A percentile compares a stretch with the other conserved stretches of the same genome.
Conservation (phyloP, 345 rosid species). For the Moricandia arvensis region DNA sequence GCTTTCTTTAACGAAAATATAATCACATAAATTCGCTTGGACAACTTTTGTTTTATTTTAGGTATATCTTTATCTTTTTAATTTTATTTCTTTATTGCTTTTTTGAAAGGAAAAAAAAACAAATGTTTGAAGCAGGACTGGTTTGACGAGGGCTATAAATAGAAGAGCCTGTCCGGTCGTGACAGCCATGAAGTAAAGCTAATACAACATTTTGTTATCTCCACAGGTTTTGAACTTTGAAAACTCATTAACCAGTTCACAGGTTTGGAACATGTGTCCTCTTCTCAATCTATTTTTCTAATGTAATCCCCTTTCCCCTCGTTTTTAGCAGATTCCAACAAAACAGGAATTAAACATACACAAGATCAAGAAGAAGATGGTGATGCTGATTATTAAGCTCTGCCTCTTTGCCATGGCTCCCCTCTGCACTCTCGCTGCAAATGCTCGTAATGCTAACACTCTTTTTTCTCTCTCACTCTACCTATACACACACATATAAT, state of each 20-base stretch:
- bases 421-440: conserved; percentile 25
- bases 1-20: conserved; percentile 1
- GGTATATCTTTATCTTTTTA: conserved; percentile 5
- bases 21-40: conserved; percentile 20
- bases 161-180: conserved; percentile 13
- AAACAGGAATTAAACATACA: conserved; percentile 12
- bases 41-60: not conserved
- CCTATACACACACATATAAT: not conserved
- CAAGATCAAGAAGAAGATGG: conserved; percentile 5
- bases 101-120: not conserved
- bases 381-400: conserved; percentile 2
- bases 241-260: not conserved
- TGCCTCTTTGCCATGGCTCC: conserved; percentile 23
- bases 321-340: conserved; percentile 13
- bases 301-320: not conserved
- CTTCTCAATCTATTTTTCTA: not conserved
- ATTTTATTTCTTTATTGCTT: not conserved
- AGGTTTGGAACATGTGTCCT: not conserved
- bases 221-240: conserved; percentile 15
- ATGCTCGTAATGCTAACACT: conserved; percentile 31
- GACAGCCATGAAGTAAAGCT: conserved; percentile 22
- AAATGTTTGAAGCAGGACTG: not conserved
- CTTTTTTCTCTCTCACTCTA: not conserved
- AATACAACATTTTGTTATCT: conserved; percentile 1
- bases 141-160: conserved; percentile 25